These are phyloP conservation scores for Globisporangium cystogenes DNA, from an alignment of 352 stramenopile genomes.

Conservation along the genomic window DNA sequence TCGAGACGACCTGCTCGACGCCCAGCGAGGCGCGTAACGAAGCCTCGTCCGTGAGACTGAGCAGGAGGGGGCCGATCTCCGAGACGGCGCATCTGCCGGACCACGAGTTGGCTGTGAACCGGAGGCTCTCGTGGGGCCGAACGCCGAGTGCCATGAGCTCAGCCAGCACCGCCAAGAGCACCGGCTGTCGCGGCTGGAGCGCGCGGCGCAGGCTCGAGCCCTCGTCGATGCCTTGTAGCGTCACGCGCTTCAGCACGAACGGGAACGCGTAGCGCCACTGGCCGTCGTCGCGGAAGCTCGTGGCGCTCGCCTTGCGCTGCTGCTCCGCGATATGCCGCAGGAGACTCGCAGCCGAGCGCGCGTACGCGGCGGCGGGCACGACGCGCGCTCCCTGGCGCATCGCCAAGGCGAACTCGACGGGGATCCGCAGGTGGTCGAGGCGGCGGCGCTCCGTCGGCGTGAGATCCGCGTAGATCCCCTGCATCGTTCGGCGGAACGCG, in stretches of 20 bases:
- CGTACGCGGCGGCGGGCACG: neutral
- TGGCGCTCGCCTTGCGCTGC: neutral
- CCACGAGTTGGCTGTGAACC: neutral
- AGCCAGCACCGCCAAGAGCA: neutral
- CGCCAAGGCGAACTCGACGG: neutral
- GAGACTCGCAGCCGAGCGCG: neutral
- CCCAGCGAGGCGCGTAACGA: neutral
- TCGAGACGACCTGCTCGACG: neutral
- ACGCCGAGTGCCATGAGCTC: constrained; percentile 1
- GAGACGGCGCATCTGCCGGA: neutral
- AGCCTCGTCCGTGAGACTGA: neutral
- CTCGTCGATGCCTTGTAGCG: neutral
- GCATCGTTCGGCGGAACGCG: neutral
- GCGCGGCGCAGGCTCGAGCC: neutral
- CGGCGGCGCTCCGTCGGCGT: neutral
- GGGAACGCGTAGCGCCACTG: constrained; percentile 1
- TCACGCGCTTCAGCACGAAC: neutral
- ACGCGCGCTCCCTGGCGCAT: neutral
- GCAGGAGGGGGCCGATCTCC: neutral
- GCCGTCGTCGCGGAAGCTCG: neutral
- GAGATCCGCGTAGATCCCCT: neutral
- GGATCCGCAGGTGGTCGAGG: neutral
- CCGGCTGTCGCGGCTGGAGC: neutral
- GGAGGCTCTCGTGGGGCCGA: neutral
- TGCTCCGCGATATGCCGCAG: neutral